Evolutionary conservation across 192 early-diverging fungal species (phyloP), one percentile per base, ranked within the genome.

Genomic region (Gryganskiella cystojenkinii): DNA sequence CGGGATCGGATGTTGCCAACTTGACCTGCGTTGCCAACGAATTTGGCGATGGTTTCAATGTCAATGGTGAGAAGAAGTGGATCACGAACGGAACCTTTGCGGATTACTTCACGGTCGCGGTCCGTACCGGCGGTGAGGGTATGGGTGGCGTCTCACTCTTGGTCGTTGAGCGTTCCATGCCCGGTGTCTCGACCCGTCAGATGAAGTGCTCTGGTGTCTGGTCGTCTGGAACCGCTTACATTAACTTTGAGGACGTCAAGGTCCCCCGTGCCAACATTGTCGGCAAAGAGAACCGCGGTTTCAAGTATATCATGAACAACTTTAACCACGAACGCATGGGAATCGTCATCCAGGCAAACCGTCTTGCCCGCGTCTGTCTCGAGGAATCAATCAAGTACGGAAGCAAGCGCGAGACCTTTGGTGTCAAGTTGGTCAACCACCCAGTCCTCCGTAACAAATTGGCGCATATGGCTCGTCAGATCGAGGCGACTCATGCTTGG

Each of bases 21-120:
- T 71, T 95, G 22, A 73, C 68, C 40, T 87, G 86, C 31, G 87
- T 87, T 55, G 94, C 93, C 28, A 90, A 87, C 60, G 80, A 87
- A 67, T 66, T 83, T 30, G 82, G 88, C 30, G 88, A 89, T 63
- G 94, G 93, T 8, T 95, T 87, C 69, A 83, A 94, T 40, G 88
- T 92, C 51, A 95, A 95, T 59, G 93, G 93, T 9, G 93, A 95
- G 68, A 95, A 95, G 86, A 93, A 91, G 72, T 95, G 91, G 91
- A 86, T 91, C 56, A 92, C 92, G n/a, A 94, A 92, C 78, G 93
- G 94, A 66, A 84, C 85, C 15, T 95, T 89, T 83, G 90, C 92
- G 15, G 92, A 95, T 62, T 95, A 89, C 81, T 95, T 95, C 64
- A 95, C 92, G 6, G 85, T 89, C 7, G 94, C 94, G 30, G 86